Evolutionary conservation across 768 basidiomycete genomes (phyloP).

Genomic region (Piloderma croceum): DNA sequence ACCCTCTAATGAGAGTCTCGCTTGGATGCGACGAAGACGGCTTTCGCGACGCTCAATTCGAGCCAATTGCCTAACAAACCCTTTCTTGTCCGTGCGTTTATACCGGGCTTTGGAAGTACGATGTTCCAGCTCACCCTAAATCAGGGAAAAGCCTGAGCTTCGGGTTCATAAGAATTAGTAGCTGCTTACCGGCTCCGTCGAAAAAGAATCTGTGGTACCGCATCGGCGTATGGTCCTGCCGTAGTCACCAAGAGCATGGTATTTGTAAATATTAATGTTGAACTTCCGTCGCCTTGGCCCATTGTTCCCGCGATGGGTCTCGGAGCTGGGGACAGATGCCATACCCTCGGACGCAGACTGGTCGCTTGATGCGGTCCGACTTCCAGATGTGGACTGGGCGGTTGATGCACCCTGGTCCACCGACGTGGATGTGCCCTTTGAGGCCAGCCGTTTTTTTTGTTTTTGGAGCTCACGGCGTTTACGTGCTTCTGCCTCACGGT

Average conservation of each 20-base stretch:
- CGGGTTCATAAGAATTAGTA: neutral
- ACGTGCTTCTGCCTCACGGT: neutral
- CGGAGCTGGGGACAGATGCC: too few relatives aligned
- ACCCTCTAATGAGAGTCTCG: neutral
- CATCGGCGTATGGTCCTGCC: slow-evolving; percentile 8
- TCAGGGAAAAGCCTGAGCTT: neutral
- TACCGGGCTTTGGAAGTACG: slow-evolving; percentile 32
- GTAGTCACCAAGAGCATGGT: slow-evolving; percentile 16
- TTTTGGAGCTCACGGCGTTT: neutral
- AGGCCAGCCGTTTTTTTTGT: neutral
- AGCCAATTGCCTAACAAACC: slow-evolving; percentile 26
- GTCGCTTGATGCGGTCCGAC: too few relatives aligned
- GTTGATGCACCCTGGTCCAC: neutral
- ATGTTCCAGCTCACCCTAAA: slow-evolving; percentile 36
- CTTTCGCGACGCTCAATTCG: neutral
- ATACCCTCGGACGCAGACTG: too few relatives aligned
- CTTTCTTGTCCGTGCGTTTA: slow-evolving; percentile 28
- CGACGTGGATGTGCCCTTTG: neutral
- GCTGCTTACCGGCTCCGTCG: slow-evolving; percentile 26
- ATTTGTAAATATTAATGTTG: slow-evolving; percentile 15
- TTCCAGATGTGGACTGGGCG: neutral
- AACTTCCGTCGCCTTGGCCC: neutral
- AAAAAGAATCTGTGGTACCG: slow-evolving; percentile 33
- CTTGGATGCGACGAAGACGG: neutral
- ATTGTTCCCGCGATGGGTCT: too few relatives aligned